These are phyloP conservation scores for Salix caprea DNA, from an alignment of 345 rosid species.

Conservation along the genomic window DNA sequence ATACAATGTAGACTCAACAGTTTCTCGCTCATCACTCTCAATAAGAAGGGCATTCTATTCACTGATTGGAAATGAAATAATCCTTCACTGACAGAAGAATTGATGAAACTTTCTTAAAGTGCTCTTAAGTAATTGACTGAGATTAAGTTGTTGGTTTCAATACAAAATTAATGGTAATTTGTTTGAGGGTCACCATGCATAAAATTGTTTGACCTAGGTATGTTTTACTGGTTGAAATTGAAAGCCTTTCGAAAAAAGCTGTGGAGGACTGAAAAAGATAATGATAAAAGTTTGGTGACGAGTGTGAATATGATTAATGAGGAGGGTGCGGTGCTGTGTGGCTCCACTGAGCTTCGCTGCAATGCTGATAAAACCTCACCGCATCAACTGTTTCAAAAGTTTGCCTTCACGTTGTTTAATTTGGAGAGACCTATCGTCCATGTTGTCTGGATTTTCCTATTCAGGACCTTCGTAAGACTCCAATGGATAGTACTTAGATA, in stretches of 20 bases:
- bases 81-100: not conserved
- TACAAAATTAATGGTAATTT: not conserved
- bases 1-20: constrained; percentile 1
- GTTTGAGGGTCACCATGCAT: not conserved
- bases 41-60: not conserved
- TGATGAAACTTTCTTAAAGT: not conserved
- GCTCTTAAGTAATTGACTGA: not conserved
- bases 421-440: not conserved
- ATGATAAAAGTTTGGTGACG: not conserved
- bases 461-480: not conserved
- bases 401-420: not conserved
- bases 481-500: not conserved
- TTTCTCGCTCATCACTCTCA: not conserved
- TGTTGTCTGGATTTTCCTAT: not conserved
- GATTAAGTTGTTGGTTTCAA: not conserved
- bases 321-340: constrained; percentile 1
- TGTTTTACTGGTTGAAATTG: not conserved
- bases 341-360: constrained; percentile 11
- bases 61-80: not conserved
- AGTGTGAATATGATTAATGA: constrained; percentile 19
- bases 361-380: not conserved
- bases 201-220: not conserved
- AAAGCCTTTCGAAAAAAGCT: not conserved
- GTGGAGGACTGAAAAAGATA: not conserved
- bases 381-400: not conserved